These are phyloP conservation scores for Cordyceps tenuipes DNA, from an alignment of 2,329 filamentous ascomycete species.

Conservation along the genomic window DNA sequence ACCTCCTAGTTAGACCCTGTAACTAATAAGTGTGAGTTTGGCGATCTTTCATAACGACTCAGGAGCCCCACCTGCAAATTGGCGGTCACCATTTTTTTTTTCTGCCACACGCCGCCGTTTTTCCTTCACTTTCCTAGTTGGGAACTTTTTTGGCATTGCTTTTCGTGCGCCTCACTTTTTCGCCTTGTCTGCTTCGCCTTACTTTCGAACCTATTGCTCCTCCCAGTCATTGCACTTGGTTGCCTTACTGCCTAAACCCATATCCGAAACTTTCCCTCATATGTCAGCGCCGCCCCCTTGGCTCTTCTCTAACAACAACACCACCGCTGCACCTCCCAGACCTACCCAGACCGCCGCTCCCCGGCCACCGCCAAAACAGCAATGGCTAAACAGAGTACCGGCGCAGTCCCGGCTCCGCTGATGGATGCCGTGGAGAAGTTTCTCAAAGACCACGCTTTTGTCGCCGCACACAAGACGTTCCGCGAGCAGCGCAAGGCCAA, in stretches of 20 bases:
- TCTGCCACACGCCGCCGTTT: not conserved
- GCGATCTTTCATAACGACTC: not conserved
- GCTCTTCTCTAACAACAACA: slow-evolving; percentile 35
- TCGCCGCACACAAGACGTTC: slow-evolving; percentile 38
- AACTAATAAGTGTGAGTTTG: no score
- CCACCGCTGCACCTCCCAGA: slow-evolving; percentile 11
- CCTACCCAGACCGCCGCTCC: slow-evolving; percentile 9
- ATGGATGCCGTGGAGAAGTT: slow-evolving; percentile 60
- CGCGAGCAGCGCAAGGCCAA: slow-evolving; percentile 44
- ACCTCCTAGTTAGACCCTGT: no score
- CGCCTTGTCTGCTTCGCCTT: not conserved
- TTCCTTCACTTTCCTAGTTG: not conserved
- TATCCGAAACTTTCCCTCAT: slow-evolving; percentile 9
- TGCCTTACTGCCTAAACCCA: not conserved
- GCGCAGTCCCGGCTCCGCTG: slow-evolving; percentile 43
- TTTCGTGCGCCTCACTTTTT: not conserved
- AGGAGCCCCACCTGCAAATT: slow-evolving; percentile 1
- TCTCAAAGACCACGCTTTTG: slow-evolving; percentile 57
- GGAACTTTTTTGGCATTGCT: not conserved
- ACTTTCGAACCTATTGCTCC: not conserved
- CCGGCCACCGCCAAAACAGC: not conserved
- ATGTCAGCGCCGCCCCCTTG: slow-evolving; percentile 33
- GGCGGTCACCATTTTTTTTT: slow-evolving; percentile 9
- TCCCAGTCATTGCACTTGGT: not conserved
- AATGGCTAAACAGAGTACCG: slow-evolving; percentile 29